Conservation (phyloP, 352 stramenopile genomes). For the Globisporangium spiculum region DNA sequence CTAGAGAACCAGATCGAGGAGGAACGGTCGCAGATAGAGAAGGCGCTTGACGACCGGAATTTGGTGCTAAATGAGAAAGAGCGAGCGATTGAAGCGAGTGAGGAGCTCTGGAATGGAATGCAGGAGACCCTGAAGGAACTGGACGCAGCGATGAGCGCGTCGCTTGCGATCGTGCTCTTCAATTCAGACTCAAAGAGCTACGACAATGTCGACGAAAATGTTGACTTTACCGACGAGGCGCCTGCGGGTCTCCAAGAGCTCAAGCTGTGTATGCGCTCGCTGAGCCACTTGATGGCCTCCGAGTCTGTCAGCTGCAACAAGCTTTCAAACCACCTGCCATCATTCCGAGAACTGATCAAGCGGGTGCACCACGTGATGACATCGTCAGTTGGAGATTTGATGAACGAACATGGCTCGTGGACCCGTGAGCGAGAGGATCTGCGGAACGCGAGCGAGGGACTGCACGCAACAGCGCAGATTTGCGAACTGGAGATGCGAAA, state of each 20-base stretch:
- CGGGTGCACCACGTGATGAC: background rate
- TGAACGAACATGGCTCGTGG: conserved; percentile 31
- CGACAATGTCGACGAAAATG: background rate
- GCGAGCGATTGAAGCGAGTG: conserved; percentile 15
- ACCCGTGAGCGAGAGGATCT: conserved; percentile 34
- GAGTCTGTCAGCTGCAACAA: background rate
- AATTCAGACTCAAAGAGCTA: background rate
- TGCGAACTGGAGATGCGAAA: conserved; percentile 40
- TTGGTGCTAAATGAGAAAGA: conserved; percentile 18
- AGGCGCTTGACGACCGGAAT: conserved; percentile 18
- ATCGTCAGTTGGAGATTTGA: conserved; percentile 10
- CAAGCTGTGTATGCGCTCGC: background rate
- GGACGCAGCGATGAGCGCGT: conserved; percentile 28
- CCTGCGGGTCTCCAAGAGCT: background rate
- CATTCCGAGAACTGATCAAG: conserved; percentile 8
- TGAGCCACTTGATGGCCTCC: conserved; percentile 1
- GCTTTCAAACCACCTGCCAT: background rate
- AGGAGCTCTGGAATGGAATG: conserved; percentile 24
- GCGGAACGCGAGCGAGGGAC: conserved; percentile 21
- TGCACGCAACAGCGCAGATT: conserved; percentile 30
- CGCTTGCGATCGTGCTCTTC: conserved; percentile 14
- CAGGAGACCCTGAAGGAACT: conserved; percentile 31
- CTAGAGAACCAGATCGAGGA: conserved; percentile 25
- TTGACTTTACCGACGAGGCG: background rate
- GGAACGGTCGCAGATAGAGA: conserved; percentile 14